phyloP scores from a whole-genome alignment of 108 stramenopile species.

The Nitzschia sp. region DNA sequence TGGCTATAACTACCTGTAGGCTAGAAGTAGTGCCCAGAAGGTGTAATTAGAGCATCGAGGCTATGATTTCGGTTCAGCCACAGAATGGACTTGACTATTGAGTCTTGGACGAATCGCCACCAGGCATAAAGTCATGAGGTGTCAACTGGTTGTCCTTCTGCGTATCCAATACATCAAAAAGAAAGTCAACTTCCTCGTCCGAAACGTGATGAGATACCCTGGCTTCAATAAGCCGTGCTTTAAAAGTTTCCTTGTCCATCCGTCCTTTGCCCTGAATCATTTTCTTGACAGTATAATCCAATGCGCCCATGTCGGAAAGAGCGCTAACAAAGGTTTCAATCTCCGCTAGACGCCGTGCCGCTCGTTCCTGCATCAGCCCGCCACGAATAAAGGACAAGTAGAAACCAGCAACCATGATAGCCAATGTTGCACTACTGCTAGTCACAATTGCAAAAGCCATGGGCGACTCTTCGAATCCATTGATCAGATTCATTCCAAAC shows the following conservation, averaged over 20 bases:
- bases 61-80: too few relatives aligned
- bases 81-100: too few relatives aligned
- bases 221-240: slow-evolving; percentile 13
- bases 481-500: slow-evolving; percentile 90
- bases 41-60: too few relatives aligned
- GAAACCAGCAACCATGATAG: slow-evolving; percentile 24
- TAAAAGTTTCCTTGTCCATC: slow-evolving; percentile 35
- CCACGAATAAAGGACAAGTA: slow-evolving; percentile 47
- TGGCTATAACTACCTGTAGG: too few relatives aligned
- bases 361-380: slow-evolving; percentile 37
- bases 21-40: too few relatives aligned
- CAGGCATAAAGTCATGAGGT: slow-evolving; percentile 35
- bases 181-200: slow-evolving; percentile 43
- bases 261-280: slow-evolving; percentile 18
- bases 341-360: slow-evolving; percentile 44
- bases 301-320: slow-evolving; percentile 57
- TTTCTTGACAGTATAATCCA: slow-evolving; percentile 51
- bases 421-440: slow-evolving; percentile 17
- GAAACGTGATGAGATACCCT: slow-evolving; percentile 29
- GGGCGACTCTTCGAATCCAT: slow-evolving; percentile 65
- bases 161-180: slow-evolving; percentile 50
- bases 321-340: slow-evolving; percentile 54
- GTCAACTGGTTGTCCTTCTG: slow-evolving; percentile 34
- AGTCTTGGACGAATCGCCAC: too few relatives aligned
- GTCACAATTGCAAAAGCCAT: slow-evolving; percentile 64